A percentile compares a stretch with the other conserved stretches of the same genome.
phyloP scores from a whole-genome alignment of 495 filamentous ascomycete species.

The Poronia punctata region DNA sequence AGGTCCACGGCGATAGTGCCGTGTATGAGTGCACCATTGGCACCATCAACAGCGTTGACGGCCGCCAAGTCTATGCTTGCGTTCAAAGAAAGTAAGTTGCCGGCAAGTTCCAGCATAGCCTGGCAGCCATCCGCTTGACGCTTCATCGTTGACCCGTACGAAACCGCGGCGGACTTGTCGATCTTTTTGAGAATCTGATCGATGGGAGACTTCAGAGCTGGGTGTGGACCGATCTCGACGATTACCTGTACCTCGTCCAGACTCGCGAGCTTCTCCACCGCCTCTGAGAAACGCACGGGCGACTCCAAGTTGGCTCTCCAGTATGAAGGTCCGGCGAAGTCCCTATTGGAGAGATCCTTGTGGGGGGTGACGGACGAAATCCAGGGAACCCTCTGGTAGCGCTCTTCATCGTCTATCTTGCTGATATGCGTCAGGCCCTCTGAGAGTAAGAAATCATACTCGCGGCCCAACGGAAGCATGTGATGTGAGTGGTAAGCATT shows the following conservation, averaged over 20 bases:
- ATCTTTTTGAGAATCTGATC: constrained; percentile 35
- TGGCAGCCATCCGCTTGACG: constrained; percentile 3
- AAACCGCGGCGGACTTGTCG: constrained; percentile 1
- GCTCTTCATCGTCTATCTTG: background rate
- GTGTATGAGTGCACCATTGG: background rate
- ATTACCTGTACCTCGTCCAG: constrained; percentile 19
- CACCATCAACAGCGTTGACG: constrained; percentile 6
- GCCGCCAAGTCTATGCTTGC: constrained; percentile 1
- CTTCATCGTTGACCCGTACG: constrained; percentile 19
- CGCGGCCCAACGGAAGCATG: constrained; percentile 39
- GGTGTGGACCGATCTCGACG: constrained; percentile 55
- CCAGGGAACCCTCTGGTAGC: constrained; percentile 3
- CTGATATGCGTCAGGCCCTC: background rate
- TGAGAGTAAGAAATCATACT: constrained; percentile 17
- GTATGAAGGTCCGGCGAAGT: constrained; percentile 21
- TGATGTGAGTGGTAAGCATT: constrained; percentile 58
- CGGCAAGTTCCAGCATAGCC: constrained; percentile 8
- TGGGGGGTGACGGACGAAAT: constrained; percentile 10
- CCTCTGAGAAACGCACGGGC: constrained; percentile 31
- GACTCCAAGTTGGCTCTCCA: constrained; percentile 36
- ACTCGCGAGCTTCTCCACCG: constrained; percentile 19
- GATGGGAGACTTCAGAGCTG: constrained; percentile 43
- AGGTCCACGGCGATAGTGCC: constrained; percentile 8
- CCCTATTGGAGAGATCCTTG: background rate
- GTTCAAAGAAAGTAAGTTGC: constrained; percentile 6